Conservation (phyloP, 2,329 filamentous ascomycete genomes). For the Anthostomella pinea region DNA sequence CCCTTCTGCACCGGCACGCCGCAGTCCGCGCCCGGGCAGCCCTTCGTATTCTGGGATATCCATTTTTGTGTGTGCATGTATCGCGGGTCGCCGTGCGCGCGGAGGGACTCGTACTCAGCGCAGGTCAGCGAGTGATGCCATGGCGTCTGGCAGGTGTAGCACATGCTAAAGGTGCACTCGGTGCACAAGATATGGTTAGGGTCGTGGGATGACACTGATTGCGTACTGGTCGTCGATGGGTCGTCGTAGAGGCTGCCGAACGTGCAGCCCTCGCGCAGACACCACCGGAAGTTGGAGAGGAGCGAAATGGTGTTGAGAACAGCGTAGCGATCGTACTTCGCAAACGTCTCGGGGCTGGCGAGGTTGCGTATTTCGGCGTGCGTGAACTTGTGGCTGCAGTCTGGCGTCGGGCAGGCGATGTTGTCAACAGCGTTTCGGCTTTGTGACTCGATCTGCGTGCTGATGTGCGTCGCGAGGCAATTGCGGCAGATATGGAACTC, state of each 20-base stretch:
- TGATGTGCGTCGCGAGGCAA: neutral
- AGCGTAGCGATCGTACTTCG: neutral
- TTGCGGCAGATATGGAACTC: neutral
- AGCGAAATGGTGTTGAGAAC: neutral
- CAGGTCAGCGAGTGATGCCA: neutral
- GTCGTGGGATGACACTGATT: no score
- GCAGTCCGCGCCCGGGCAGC: neutral
- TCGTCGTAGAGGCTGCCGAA: neutral
- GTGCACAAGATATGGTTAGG: no score
- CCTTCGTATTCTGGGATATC: neutral
- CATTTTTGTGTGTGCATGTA: neutral
- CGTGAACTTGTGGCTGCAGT: neutral
- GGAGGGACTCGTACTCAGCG: neutral
- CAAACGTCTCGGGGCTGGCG: neutral
- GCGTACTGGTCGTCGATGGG: no score
- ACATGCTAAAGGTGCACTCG: neutral
- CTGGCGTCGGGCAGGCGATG: neutral
- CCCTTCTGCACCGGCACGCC: neutral
- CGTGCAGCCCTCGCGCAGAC: constrained; percentile 1
- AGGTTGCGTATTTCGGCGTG: neutral
- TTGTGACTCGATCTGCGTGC: neutral
- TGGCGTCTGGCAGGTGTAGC: neutral
- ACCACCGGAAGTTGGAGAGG: neutral
- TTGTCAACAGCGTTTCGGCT: neutral
- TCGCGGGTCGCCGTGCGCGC: neutral